These are phyloP conservation scores for Cladophialophora yegresii DNA, from an alignment of 2,329 filamentous ascomycete genomes.

Conservation along the genomic window DNA sequence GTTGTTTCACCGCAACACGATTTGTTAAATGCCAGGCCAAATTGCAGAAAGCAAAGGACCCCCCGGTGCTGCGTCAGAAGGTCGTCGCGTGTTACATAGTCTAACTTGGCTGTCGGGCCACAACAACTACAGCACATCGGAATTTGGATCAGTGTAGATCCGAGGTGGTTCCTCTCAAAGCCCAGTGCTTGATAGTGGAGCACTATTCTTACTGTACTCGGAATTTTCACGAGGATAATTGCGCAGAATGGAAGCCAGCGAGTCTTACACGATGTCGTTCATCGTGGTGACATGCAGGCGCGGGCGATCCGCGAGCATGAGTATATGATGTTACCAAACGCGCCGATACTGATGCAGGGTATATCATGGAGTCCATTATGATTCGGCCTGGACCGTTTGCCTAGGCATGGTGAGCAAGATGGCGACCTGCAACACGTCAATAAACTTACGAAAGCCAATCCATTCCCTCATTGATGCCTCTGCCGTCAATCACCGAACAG, in stretches of 20 bases:
- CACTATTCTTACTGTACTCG: neutral
- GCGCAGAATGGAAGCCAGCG: neutral
- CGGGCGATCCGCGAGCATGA: neutral
- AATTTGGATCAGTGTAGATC: neutral
- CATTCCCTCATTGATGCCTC: slow-evolving; percentile 95
- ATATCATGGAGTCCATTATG: slow-evolving; percentile 23
- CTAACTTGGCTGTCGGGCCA: neutral
- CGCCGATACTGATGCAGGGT: slow-evolving; percentile 18
- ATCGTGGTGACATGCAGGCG: neutral
- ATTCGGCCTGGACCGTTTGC: slow-evolving; percentile 35
- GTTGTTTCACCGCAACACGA: neutral
- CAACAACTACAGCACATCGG: neutral
- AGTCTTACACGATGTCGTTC: neutral
- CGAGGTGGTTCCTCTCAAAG: neutral
- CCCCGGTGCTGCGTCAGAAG: neutral
- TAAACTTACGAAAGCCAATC: slow-evolving; percentile 70
- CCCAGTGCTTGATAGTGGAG: neutral
- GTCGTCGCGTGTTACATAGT: neutral
- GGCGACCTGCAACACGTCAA: neutral
- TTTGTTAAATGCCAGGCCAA: neutral
- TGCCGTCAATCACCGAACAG: slow-evolving; percentile 92
- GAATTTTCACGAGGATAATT: neutral
- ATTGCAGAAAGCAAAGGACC: neutral
- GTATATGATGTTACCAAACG: slow-evolving; percentile 8
- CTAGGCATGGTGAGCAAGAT: slow-evolving; percentile 20